Evolutionary conservation across 192 early-diverging fungal species (phyloP).

Genomic region (Helicostylum pulchrum): DNA sequence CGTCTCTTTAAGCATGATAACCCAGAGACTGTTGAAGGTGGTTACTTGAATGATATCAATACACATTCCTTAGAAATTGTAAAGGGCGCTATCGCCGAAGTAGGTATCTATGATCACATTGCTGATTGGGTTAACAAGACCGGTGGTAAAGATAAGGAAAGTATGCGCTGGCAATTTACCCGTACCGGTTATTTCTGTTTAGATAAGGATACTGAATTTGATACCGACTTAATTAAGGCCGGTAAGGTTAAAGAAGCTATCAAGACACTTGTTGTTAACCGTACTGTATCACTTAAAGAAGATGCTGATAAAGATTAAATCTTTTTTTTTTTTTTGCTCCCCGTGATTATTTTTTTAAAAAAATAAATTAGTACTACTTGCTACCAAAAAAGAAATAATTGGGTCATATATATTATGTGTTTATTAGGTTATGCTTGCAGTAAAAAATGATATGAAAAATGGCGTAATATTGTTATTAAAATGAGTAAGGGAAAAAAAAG

Average conservation of each 20-base stretch:
- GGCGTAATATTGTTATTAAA: not conserved
- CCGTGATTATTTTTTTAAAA: not conserved
- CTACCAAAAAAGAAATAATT: slow-evolving; percentile 1
- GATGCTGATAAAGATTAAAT: slow-evolving; percentile 54
- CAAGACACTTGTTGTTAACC: slow-evolving; percentile 53
- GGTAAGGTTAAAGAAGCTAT: slow-evolving; percentile 53
- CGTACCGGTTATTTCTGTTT: slow-evolving; percentile 98
- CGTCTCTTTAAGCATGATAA: slow-evolving; percentile 89
- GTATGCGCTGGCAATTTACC: slow-evolving; percentile 88
- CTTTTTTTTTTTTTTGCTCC: not conserved
- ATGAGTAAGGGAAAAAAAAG: not conserved
- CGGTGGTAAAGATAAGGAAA: slow-evolving; percentile 68
- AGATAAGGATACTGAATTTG: slow-evolving; percentile 82
- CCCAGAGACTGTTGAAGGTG: slow-evolving; percentile 83
- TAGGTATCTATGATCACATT: slow-evolving; percentile 74
- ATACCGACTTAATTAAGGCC: slow-evolving; percentile 54
- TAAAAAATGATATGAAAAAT: not conserved
- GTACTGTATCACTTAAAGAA: slow-evolving; percentile 70
- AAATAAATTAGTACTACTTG: slow-evolving; percentile 9
- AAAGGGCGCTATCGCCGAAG: slow-evolving; percentile 74
- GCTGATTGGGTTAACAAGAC: slow-evolving; percentile 52
- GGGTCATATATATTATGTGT: not conserved
- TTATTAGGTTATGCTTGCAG: too few species aligned
- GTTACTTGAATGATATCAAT: slow-evolving; percentile 90
- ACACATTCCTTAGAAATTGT: slow-evolving; percentile 66